Evolutionary conservation across 2,329 filamentous ascomycete genomes (phyloP).

Genomic region (Dendrostoma leiphaemia): DNA sequence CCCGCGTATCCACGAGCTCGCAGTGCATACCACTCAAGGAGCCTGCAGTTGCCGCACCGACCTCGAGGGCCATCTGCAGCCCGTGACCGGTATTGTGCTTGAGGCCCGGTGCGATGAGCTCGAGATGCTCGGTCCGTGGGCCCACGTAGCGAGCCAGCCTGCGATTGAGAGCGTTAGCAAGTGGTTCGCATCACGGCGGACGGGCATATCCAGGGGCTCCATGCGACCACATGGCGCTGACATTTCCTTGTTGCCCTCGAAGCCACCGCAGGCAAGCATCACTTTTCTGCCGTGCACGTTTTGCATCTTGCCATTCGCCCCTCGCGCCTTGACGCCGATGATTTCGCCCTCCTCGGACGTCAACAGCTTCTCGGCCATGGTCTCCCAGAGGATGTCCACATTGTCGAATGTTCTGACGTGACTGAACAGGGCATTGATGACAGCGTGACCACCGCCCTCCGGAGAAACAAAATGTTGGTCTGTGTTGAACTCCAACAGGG

Average conservation of each 20-base stretch:
- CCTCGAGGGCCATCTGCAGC: conserved; percentile 4
- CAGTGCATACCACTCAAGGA: conserved; percentile 10
- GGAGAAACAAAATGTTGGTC: conserved; percentile 8
- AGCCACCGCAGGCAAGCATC: conserved; percentile 2
- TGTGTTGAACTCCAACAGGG: conserved; percentile 5
- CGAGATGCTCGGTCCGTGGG: not conserved
- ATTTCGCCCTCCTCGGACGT: not conserved
- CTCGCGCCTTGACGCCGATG: not conserved
- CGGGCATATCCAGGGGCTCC: too few relatives aligned
- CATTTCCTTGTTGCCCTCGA: conserved; percentile 4
- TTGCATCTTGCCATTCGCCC: not conserved
- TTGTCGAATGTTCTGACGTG: conserved; percentile 1
- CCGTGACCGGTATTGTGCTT: conserved; percentile 2
- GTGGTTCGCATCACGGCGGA: too few relatives aligned
- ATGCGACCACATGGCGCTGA: not conserved
- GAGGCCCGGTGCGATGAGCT: conserved; percentile 3
- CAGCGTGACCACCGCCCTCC: not conserved
- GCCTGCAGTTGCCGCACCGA: not conserved
- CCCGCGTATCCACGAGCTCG: conserved; percentile 2
- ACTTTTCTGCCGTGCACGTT: not conserved
- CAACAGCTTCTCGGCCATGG: conserved; percentile 6
- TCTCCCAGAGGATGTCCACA: conserved; percentile 2
- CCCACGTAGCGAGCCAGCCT: conserved; percentile 6
- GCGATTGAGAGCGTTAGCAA: too few relatives aligned
- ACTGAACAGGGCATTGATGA: conserved; percentile 1